Evolutionary conservation across 805 yeast species (phyloP).

Genomic region (Saturnispora silvae): DNA sequence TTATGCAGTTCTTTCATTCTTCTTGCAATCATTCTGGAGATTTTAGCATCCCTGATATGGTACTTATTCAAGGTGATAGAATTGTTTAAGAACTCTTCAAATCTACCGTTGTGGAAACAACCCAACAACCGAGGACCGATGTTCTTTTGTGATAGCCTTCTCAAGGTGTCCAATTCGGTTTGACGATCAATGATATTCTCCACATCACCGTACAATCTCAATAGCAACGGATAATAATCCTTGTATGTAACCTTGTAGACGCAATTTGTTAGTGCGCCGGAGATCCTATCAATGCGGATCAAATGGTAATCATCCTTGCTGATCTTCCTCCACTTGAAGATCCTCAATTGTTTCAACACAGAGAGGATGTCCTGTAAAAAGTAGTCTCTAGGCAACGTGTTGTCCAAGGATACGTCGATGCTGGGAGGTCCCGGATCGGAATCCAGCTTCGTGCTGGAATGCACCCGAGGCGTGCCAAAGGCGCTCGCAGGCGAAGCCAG

Average conservation of each 20-base stretch:
- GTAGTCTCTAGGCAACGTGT: conserved; percentile 70
- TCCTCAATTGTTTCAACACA: conserved; percentile 48
- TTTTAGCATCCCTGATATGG: conserved; percentile 65
- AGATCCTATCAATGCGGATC: conserved; percentile 53
- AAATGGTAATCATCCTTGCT: conserved; percentile 29
- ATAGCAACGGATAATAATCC: conserved; percentile 46
- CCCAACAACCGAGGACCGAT: conserved; percentile 90
- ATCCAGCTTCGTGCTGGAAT: too few relatives aligned
- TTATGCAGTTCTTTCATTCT: conserved; percentile 92
- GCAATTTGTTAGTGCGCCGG: conserved; percentile 91
- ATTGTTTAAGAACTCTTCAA: conserved; percentile 84
- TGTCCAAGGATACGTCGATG: conserved; percentile 55
- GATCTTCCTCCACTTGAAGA: conserved; percentile 72
- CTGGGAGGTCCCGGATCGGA: not conserved
- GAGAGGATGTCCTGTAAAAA: conserved; percentile 72
- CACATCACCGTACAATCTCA: conserved; percentile 84
- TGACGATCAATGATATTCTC: conserved; percentile 81
- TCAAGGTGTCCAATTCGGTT: conserved; percentile 60
- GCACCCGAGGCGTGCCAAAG: too few relatives aligned
- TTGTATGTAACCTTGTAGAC: conserved; percentile 53
- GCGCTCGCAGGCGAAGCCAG: too few relatives aligned
- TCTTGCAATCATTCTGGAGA: conserved; percentile 78
- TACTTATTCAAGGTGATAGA: conserved; percentile 66
- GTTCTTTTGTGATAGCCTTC: conserved; percentile 60
- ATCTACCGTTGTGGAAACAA: conserved; percentile 83